A percentile compares a stretch with the other conserved stretches of the same genome.
These are phyloP conservation scores for Falciphora oryzae DNA, from an alignment of 2,329 filamentous ascomycete species.

Conservation along the genomic window DNA sequence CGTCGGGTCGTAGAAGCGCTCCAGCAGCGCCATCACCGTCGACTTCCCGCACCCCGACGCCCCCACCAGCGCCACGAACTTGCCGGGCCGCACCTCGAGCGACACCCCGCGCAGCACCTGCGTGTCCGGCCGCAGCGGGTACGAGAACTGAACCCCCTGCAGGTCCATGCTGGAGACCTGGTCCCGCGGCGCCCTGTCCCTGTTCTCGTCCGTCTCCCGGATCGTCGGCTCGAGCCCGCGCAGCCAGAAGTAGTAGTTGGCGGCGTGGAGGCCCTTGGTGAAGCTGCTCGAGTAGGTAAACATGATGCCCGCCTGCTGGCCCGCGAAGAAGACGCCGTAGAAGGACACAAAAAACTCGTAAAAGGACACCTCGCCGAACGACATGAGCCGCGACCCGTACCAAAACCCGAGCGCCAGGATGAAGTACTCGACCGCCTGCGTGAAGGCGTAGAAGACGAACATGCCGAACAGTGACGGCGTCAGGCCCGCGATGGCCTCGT, in stretches of 20 bases:
- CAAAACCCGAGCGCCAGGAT: constrained; percentile 37
- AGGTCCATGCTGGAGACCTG: constrained; percentile 37
- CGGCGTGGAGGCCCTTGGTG: constrained; percentile 42
- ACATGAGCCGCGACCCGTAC: constrained; percentile 32
- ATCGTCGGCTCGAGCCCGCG: constrained; percentile 34
- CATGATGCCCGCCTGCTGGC: constrained; percentile 33
- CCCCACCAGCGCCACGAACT: constrained; percentile 50
- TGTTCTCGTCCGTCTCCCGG: constrained; percentile 35
- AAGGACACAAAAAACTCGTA: constrained; percentile 45
- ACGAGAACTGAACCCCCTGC: constrained; percentile 55
- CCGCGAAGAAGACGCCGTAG: constrained; percentile 42
- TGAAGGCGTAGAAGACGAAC: constrained; percentile 30
- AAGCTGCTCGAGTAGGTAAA: constrained; percentile 46
- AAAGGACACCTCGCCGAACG: constrained; percentile 31
- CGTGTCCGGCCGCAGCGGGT: constrained; percentile 42
- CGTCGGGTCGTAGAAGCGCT: constrained; percentile 38
- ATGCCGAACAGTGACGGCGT: constrained; percentile 17
- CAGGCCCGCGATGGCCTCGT: constrained; percentile 22
- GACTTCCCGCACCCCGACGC: constrained; percentile 55
- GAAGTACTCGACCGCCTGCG: constrained; percentile 35
- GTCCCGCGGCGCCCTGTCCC: constrained; percentile 27
- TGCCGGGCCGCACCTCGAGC: constrained; percentile 33
- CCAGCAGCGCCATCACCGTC: constrained; percentile 49
- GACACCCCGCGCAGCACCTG: constrained; percentile 36
- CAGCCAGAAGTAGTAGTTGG: constrained; percentile 47